Base-by-base conservation (phyloP, 805 yeast genomes). In the Metschnikowia proteae region DNA sequence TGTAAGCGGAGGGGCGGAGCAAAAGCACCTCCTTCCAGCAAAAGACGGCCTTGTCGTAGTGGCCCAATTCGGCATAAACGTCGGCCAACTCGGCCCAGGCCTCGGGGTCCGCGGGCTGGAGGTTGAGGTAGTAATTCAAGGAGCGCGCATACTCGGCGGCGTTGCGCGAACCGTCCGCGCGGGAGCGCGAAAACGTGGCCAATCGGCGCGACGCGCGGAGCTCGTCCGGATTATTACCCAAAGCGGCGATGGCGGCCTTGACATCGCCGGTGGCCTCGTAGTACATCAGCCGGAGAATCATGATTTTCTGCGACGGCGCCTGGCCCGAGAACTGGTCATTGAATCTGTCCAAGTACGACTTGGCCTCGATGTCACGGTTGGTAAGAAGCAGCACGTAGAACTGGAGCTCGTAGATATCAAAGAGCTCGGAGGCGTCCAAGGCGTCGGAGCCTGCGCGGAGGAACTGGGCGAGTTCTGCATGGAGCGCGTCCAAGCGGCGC, bases 71-170 rank as follows among this genome's bases (percentile, higher is more conserved):
- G 25, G 65, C 65, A 62, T 92, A 92, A n/a, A 78, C 70, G 33
- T 81, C 80, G 3, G 82, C 85, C 47, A 90, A 71, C 64, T 88
- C 96, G 42, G 82, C 74, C 96, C 96, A 89, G 2, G 86, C 70
- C 53, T 85, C 82, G 2, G 79, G 70, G 64, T 94, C 98, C 22
- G 83, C 63, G 1, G 97, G 96, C 56, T 79, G 81, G 44, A 75
- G 67, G 47, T 82, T 84, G 45, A 88, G 65, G 54, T 76, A 79
- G 32, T 71, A 75, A 8, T 71, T 68, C 56, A 91, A 71, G 46
- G 75, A 77, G 32, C 73, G 68, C 39, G 88, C 75, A 62, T 81
- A 87, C 46, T 65, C 70, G 40, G 53, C 50, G 28, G 36, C 43
- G 25, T 57, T 60, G 51, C 34, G 62, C 52, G 63, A 11, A 47